Evolutionary conservation across 1,284 basidiomycete genomes (phyloP), one percentile per base, ranked within the genome.

Genomic region (Meripilus lineatus): DNA sequence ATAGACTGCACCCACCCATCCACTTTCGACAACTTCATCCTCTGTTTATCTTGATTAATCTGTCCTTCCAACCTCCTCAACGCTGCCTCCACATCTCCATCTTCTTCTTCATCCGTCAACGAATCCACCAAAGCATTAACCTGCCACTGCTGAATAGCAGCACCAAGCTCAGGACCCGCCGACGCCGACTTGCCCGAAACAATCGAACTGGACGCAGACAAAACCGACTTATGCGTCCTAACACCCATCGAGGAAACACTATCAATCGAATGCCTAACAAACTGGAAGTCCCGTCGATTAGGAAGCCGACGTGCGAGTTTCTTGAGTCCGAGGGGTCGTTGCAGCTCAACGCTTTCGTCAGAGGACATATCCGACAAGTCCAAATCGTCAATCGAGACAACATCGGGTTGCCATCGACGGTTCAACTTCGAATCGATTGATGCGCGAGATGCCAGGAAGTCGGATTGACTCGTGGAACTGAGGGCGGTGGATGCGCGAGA

Each of bases 1-100:
- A 89, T 86, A 17, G 74, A 77, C 50, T 78, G 75, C 45, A 93
- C 81, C 84, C 89, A 91, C 7, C 77, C 75, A 58, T 91, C 84
- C 3, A 93, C 89, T 58, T 89, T 89, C 42, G 70, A 69, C 34
- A 77, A 77, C 58, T 86, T 89, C 54, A 81, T 79, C 51, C 75
- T 68, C 56, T 84, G 76, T 54, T 79, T 74, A 50, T 79, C 69
- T 0, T 75, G 75, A 59, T 87, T 89, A 46, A 93, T 87, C 58
- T 90, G 81, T 0, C 90, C 90, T 62, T 93, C 89, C 38, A 93
- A 71, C 8, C 84, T 70, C 32, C 75, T 71, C 48, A 93, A 59
- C 5, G 91, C 90, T 6, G 81, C 84, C 40, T 91, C 88, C 14
- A 88, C 84, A 53, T 87, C 89, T 0, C 89, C 88, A 3, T 62